A percentile compares a stretch with the other conserved stretches of the same genome.
Conservation (phyloP, 768 basidiomycete genomes). For the Terana coerulea region DNA sequence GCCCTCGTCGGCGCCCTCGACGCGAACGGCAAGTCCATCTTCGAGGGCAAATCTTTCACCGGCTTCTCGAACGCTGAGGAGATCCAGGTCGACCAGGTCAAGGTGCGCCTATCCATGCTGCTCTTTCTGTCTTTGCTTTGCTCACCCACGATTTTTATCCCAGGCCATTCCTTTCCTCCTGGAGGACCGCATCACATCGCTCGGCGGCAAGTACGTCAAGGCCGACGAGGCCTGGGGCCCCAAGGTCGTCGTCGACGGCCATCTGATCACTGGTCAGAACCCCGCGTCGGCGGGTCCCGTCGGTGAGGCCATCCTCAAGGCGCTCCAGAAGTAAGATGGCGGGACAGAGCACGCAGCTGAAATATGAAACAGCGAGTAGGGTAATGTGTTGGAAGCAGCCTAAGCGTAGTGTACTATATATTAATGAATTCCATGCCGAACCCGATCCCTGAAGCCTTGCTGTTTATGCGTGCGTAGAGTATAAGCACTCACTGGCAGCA, state of each 20-base stretch:
- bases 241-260: conserved; percentile 55
- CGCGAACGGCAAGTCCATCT: conserved; percentile 57
- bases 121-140: neutral
- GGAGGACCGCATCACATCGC: conserved; percentile 56
- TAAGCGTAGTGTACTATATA: too few relatives aligned
- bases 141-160: neutral
- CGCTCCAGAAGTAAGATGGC: conserved; percentile 29
- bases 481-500: too few relatives aligned
- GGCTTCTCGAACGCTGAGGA: conserved; percentile 77
- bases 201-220: conserved; percentile 68
- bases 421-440: too few relatives aligned
- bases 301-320: conserved; percentile 54
- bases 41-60: conserved; percentile 53
- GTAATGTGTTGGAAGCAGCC: too few relatives aligned
- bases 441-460: too few relatives aligned
- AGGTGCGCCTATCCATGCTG: conserved; percentile 30
- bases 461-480: too few relatives aligned
- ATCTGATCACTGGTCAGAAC: conserved; percentile 71
- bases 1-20: conserved; percentile 58
- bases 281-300: conserved; percentile 58
- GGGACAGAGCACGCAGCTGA: neutral
- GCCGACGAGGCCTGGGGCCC: conserved; percentile 48
- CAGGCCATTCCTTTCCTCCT: conserved; percentile 68
- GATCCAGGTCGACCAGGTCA: conserved; percentile 37
- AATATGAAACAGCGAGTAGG: too few relatives aligned